Percentiles rank a stretch among this genome's conserved stretches.
phyloP scores from a whole-genome alignment of 768 basidiomycete species.

The Asterophora lycoperdoides region DNA sequence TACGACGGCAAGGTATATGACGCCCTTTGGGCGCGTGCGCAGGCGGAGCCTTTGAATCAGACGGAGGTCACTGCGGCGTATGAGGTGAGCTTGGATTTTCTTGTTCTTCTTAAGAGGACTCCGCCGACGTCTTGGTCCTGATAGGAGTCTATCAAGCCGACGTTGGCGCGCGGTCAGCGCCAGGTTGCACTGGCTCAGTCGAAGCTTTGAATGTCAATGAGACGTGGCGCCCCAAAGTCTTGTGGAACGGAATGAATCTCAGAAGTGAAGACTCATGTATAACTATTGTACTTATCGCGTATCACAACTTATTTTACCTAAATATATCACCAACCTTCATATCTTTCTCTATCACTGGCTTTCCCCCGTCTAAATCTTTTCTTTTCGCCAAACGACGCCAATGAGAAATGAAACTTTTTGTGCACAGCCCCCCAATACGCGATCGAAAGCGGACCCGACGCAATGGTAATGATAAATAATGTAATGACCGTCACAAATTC shows the following conservation, averaged over 20 bases:
- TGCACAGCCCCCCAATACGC: too few relatives aligned
- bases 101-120: neutral
- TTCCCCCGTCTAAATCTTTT: too few relatives aligned
- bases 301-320: too few relatives aligned
- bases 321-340: too few relatives aligned
- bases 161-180: constrained; percentile 44
- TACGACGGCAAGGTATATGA: constrained; percentile 65
- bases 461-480: constrained; percentile 4
- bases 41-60: constrained; percentile 57
- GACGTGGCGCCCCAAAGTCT: neutral
- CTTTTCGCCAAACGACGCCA: too few relatives aligned
- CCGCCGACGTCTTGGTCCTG: neutral
- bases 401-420: too few relatives aligned
- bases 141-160: constrained; percentile 48
- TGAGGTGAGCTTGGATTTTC: constrained; percentile 32
- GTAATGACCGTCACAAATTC: neutral
- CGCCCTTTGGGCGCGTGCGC: constrained; percentile 54
- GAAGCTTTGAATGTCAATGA: constrained; percentile 27
- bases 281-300: too few relatives aligned
- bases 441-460: constrained; percentile 1
- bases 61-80: constrained; percentile 52
- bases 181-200: constrained; percentile 24
- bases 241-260: neutral
- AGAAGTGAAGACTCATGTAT: too few relatives aligned
- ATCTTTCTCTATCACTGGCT: too few relatives aligned